These are phyloP conservation scores for Decorospora gaudefroyi DNA, from an alignment of 2,329 filamentous ascomycete genomes.

Conservation along the genomic window DNA sequence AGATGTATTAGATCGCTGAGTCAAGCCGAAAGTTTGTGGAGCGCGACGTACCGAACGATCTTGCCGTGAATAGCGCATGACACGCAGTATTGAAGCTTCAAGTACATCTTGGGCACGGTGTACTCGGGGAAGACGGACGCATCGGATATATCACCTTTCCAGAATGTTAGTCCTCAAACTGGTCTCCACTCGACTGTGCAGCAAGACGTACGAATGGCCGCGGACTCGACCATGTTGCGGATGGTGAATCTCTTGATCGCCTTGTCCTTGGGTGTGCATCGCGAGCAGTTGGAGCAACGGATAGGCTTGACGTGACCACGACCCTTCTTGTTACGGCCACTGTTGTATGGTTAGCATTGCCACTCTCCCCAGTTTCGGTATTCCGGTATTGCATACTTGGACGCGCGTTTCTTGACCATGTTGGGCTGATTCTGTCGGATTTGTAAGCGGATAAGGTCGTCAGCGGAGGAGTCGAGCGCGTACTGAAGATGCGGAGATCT, in stretches of 20 bases:
- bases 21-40: constrained; percentile 1
- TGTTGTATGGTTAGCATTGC: constrained; percentile 53
- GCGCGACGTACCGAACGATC: constrained; percentile 93
- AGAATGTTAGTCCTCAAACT: constrained; percentile 27
- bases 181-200: constrained; percentile 4
- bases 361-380: constrained; percentile 15
- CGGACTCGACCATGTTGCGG: constrained; percentile 99
- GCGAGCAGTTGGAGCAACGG: constrained; percentile 84
- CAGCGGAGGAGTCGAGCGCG: constrained; percentile 20
- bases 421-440: constrained; percentile 56
- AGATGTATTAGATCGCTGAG: constrained; percentile 18
- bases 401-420: constrained; percentile 78
- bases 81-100: constrained; percentile 99
- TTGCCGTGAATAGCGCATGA: constrained; percentile 99
- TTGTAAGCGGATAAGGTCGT: constrained; percentile 24
- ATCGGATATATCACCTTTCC: constrained; percentile 97
- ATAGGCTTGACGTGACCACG: constrained; percentile 99
- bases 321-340: constrained; percentile 99
- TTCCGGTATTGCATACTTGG: constrained; percentile 62
- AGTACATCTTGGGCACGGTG: constrained; percentile 99
- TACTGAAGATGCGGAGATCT: constrained; percentile 47
- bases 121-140: constrained; percentile 99
- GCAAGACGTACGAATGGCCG: constrained; percentile 88
- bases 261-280: constrained; percentile 96
- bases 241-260: constrained; percentile 99